Percentiles rank a stretch among this genome's conserved stretches.
Conservation (phyloP, 129 eudicot genomes). For the Glebionis coronaria region DNA sequence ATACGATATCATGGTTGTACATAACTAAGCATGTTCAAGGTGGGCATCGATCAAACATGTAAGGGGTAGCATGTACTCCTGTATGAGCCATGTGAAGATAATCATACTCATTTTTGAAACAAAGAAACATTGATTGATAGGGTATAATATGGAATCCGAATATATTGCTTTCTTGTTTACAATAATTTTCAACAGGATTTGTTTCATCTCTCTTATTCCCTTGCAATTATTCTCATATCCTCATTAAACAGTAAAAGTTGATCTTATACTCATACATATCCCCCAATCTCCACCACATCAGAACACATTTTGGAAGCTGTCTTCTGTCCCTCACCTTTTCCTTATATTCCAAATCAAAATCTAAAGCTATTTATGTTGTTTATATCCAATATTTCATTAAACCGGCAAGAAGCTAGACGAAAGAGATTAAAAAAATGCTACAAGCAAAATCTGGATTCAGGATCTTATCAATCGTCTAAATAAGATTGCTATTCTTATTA, state of each 20-base stretch:
- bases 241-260: conserved; percentile 30
- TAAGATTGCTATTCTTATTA: too few species aligned
- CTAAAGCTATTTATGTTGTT: conserved; percentile 24
- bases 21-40: background rate
- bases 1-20: background rate
- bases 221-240: conserved; percentile 33
- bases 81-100: conserved; percentile 25
- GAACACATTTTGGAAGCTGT: conserved; percentile 38
- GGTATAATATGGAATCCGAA: conserved; percentile 40
- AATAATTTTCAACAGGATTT: conserved; percentile 45
- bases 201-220: conserved; percentile 34
- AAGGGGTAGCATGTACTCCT: conserved; percentile 1
- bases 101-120: conserved; percentile 27
- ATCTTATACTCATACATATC: conserved; percentile 27
- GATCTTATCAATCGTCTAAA: too few species aligned
- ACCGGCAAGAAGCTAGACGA: too few species aligned
- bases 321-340: conserved; percentile 42
- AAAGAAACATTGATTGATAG: conserved; percentile 31
- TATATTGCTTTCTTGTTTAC: conserved; percentile 34
- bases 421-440: too few species aligned
- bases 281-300: conserved; percentile 36
- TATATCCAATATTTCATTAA: background rate
- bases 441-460: too few species aligned
- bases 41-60: background rate
- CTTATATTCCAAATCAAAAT: conserved; percentile 49